phyloP scores from a whole-genome alignment of 2,329 filamentous ascomycete species.

The Pseudopithomyces chartarum region DNA sequence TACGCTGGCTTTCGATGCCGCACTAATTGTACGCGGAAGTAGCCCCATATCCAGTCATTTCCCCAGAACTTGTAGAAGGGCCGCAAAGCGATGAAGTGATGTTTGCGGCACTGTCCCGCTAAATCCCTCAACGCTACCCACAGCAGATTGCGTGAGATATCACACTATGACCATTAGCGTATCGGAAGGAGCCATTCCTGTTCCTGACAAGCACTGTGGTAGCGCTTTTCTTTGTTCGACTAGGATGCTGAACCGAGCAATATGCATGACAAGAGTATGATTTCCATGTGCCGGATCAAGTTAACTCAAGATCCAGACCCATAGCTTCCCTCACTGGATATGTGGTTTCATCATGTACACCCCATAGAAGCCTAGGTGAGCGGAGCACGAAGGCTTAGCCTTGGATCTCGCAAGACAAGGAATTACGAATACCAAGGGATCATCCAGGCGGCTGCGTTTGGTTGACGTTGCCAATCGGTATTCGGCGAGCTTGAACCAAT shows the following conservation, averaged over 20 bases:
- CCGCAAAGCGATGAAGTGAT: slow-evolving; percentile 9
- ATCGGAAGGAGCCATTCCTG: slow-evolving; percentile 7
- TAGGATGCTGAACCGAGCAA: slow-evolving; percentile 30
- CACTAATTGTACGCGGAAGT: neutral
- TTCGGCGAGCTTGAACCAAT: slow-evolving; percentile 28
- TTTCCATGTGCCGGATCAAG: slow-evolving; percentile 4
- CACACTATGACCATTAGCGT: slow-evolving; percentile 12
- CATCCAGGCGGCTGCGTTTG: slow-evolving; percentile 26
- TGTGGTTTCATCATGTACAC: slow-evolving; percentile 42
- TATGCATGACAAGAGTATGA: slow-evolving; percentile 18
- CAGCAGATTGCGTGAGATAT: slow-evolving; percentile 1
- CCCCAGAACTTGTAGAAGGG: neutral
- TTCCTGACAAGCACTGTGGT: slow-evolving; percentile 12
- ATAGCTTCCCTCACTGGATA: slow-evolving; percentile 5
- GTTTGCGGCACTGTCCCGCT: slow-evolving; percentile 12
- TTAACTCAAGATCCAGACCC: slow-evolving; percentile 2
- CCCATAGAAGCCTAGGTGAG: slow-evolving; percentile 32
- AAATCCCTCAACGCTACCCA: slow-evolving; percentile 7
- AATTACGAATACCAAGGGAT: slow-evolving; percentile 25
- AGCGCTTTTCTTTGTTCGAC: slow-evolving; percentile 17
- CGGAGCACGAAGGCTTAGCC: slow-evolving; percentile 18
- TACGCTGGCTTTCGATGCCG: neutral
- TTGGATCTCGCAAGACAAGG: slow-evolving; percentile 29
- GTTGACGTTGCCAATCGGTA: slow-evolving; percentile 31
- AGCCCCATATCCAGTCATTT: neutral